A percentile compares a stretch with the other conserved stretches of the same genome.
Evolutionary conservation across 257 asterid genomes (phyloP).

Genomic region (Coffea eugenioides): DNA sequence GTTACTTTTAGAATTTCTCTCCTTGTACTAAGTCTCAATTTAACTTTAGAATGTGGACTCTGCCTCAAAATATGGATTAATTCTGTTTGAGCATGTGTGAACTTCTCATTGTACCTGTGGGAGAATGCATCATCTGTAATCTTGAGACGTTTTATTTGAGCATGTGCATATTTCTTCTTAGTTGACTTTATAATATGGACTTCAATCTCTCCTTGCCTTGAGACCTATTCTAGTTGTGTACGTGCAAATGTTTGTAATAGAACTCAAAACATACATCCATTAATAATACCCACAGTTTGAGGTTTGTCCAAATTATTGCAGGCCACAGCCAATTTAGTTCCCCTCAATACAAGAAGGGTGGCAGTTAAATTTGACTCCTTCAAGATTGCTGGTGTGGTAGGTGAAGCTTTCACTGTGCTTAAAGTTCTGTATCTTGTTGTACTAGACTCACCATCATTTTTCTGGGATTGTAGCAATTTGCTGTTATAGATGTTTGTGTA

Average conservation of each 20-base stretch:
- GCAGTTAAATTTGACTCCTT: conserved; percentile 67
- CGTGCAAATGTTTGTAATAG: neutral
- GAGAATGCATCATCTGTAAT: no score
- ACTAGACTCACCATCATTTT: neutral
- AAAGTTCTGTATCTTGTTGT: neutral
- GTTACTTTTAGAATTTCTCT: neutral
- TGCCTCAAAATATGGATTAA: neutral
- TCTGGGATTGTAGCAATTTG: neutral
- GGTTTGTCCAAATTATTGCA: conserved; percentile 16
- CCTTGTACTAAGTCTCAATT: neutral
- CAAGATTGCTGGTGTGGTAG: conserved; percentile 64
- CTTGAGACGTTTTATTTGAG: no score
- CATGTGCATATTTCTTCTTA: no score
- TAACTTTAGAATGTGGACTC: neutral
- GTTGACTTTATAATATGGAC: no score
- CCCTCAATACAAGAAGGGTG: conserved; percentile 47
- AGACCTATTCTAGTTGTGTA: neutral
- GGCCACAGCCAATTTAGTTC: conserved; percentile 74
- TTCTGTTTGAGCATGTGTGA: no score
- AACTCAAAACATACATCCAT: no score
- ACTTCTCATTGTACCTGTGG: no score
- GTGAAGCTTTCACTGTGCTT: conserved; percentile 10
- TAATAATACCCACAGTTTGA: neutral
- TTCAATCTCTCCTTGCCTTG: neutral
- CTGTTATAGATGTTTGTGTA: neutral